Evolutionary conservation across 2,329 filamentous ascomycete species (phyloP), one percentile per base, ranked within the genome.

Genomic region (Penicillium verrucosum): DNA sequence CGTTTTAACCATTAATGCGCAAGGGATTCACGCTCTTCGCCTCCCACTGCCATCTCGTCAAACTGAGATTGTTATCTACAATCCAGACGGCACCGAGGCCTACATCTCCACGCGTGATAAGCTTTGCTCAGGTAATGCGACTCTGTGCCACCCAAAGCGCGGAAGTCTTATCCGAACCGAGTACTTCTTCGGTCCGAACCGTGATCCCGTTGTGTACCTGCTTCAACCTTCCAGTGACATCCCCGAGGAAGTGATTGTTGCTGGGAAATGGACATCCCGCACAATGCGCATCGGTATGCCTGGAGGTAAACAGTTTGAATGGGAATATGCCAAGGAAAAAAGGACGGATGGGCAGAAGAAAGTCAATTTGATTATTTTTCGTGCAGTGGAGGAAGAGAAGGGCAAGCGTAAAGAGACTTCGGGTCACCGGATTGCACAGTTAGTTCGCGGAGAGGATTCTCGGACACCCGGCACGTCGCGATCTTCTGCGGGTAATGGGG

Each of bases 121-220:
- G 9, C 74, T 75, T 43, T 66, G 71, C 57, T 84, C 82, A 1
- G 82, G 81, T 58, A 75, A 77, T 59, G 78, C 85, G 46, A 68
- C 81, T 4, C 70, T 80, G 36, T 77, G 74, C 23, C 72, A 76
- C 36, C 73, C 76, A 14, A 63, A 70, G 18, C 41, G 56, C 7
- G 70, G 68, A 8, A 61, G 65, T 5, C 69, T 77, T 5, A 64
- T 84, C n/a, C 80, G 77, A 60, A 86, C 84, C 0, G 78, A 76
- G 4, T 86, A 86, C 70, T 80, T 78, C 60, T 85, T 81, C 63
- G 84, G 84, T 0, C 83, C 83, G 1, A 76, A 76, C 40, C 76
- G 77, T 2, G 77, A 81, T 7, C 84, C 84, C 3, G 69, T 77
- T 42, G 70, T 87, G 25, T 63, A 66, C 3, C 58, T 76, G n/a